Evolutionary conservation across 495 filamentous ascomycete species (phyloP).

Genomic region (Cryomyces minteri): DNA sequence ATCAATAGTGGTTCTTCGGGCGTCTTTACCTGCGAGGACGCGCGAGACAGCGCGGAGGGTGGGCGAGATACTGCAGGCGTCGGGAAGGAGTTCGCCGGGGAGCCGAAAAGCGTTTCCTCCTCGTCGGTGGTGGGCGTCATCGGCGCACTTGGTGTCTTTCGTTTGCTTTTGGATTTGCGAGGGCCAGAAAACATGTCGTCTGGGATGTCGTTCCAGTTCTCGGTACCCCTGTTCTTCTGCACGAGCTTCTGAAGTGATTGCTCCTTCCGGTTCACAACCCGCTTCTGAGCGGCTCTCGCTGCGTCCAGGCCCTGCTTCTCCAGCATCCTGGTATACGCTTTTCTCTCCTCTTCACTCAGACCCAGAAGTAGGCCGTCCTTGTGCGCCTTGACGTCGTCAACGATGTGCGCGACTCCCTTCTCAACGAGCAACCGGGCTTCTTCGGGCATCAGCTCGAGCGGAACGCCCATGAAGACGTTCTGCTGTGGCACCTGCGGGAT

Average conservation of each 20-base stretch:
- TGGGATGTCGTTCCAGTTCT: background rate
- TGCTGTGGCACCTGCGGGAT: slow-evolving; percentile 85
- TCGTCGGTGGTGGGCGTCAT: slow-evolving; percentile 3
- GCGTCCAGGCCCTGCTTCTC: slow-evolving; percentile 25
- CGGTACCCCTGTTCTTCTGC: background rate
- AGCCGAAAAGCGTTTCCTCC: slow-evolving; percentile 27
- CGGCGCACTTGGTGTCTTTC: too few relatives aligned
- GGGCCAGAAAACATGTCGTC: background rate
- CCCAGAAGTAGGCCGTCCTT: slow-evolving; percentile 30
- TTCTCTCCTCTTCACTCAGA: slow-evolving; percentile 35
- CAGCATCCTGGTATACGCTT: slow-evolving; percentile 12
- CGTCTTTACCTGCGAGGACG: too few relatives aligned
- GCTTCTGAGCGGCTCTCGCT: slow-evolving; percentile 22
- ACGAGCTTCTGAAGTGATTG: slow-evolving; percentile 16
- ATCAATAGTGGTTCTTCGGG: slow-evolving; percentile 12
- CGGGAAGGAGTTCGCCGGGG: slow-evolving; percentile 6
- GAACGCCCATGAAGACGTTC: slow-evolving; percentile 82
- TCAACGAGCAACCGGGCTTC: slow-evolving; percentile 75
- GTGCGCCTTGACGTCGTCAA: slow-evolving; percentile 57
- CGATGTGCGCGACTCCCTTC: slow-evolving; percentile 56
- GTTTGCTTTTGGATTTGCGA: too few relatives aligned
- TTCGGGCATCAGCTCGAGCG: slow-evolving; percentile 77
- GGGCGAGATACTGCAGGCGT: background rate
- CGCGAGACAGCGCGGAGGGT: background rate
- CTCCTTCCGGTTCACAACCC: slow-evolving; percentile 24